Evolutionary conservation across 1,284 basidiomycete species (phyloP).

Genomic region (Ustilago crameri): DNA sequence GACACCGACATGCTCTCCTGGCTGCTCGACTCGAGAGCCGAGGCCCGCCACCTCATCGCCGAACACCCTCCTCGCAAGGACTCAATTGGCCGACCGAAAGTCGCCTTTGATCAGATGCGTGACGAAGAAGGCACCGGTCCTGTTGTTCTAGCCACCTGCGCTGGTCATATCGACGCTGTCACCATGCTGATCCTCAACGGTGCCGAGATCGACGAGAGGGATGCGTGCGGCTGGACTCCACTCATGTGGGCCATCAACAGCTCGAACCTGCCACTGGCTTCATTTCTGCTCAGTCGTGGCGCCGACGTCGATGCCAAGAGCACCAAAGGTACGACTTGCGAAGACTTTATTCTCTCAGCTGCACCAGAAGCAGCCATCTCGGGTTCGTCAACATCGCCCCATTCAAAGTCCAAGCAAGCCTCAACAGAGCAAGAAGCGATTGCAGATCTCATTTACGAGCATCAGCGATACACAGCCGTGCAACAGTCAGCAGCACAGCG

Average conservation of each 20-base stretch:
- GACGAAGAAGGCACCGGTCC: constrained; percentile 59
- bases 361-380: constrained; percentile 38
- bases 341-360: constrained; percentile 60
- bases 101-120: constrained; percentile 31
- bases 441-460: constrained; percentile 59
- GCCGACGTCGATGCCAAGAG: constrained; percentile 58
- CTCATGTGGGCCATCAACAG: constrained; percentile 91
- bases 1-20: constrained; percentile 60
- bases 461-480: constrained; percentile 41
- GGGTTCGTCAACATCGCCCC: neutral
- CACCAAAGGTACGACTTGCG: constrained; percentile 55
- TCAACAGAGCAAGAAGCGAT: constrained; percentile 52
- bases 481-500: constrained; percentile 43
- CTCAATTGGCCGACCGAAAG: constrained; percentile 15
- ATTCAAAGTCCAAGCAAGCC: constrained; percentile 1
- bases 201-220: constrained; percentile 57
- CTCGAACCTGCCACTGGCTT: constrained; percentile 88
- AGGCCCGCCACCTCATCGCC: constrained; percentile 31
- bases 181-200: constrained; percentile 53
- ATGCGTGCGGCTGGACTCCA: constrained; percentile 82
- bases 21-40: constrained; percentile 44
- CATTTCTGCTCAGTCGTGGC: constrained; percentile 90
- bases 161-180: constrained; percentile 60
- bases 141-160: constrained; percentile 55
- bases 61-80: constrained; percentile 6